Conservation (phyloP, 768 basidiomycete species). For the Russula ochroleuca region DNA sequence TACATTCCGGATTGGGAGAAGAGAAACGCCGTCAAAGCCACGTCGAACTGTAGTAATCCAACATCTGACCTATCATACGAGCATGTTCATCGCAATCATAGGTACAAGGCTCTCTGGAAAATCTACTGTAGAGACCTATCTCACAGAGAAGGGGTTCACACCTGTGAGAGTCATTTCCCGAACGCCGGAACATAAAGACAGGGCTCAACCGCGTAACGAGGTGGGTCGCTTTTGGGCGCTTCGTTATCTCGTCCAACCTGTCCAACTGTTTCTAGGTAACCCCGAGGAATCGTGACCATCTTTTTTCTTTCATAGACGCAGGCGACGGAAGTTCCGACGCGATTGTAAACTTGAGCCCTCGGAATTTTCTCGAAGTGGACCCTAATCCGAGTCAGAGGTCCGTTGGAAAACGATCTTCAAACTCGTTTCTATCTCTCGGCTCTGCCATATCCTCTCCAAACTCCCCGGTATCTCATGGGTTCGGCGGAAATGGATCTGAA, state of each 20-base stretch:
- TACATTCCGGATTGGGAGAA: not conserved
- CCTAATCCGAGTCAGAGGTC: not conserved
- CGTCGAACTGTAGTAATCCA: not conserved
- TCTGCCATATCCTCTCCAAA: constrained; percentile 16
- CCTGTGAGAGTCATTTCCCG: constrained; percentile 11
- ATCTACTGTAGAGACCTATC: constrained; percentile 25
- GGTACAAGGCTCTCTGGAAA: constrained; percentile 57
- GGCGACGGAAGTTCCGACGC: not conserved
- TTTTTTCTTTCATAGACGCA: constrained; percentile 15
- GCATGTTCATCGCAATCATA: constrained; percentile 66
- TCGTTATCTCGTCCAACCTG: not conserved
- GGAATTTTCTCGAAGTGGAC: not conserved
- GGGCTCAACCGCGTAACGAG: not conserved
- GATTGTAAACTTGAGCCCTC: not conserved
- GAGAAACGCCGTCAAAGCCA: not conserved
- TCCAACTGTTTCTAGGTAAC: not conserved
- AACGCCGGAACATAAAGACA: not conserved
- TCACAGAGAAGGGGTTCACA: constrained; percentile 27
- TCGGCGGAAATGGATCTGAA: constrained; percentile 10
- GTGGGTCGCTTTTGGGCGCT: not conserved
- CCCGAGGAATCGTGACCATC: not conserved
- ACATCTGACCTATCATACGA: not conserved
- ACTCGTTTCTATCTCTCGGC: constrained; percentile 23
- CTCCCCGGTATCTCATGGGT: constrained; percentile 15
- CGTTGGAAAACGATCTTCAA: constrained; percentile 12